Base-by-base conservation (phyloP, 2,329 filamentous ascomycete species). In the Diaporthe citri region DNA sequence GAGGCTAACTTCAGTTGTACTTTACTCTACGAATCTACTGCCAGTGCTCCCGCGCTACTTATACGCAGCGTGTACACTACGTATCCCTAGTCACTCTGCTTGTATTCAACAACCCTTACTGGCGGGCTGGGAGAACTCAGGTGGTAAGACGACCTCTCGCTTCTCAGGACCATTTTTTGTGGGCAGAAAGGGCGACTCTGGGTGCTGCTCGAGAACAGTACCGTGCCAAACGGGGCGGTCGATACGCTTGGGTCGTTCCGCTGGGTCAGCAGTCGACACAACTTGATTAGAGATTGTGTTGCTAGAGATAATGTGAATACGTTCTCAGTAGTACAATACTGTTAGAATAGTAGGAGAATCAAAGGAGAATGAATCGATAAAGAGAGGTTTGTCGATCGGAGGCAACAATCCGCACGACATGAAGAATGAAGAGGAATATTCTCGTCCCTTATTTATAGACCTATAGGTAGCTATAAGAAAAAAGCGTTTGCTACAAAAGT, bases 211-310 rank as follows among this genome's bases (percentile, higher is more conserved):
- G 31, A 57, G 55, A 5, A 57, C 55, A 13, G 55, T 57, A 12
- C 55, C 55, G 55, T 57, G 55, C 55, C 55, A 57, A 13, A 57
- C 55, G 31, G 55, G 55, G 55, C 55, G 55, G 28, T 57, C 55
- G 55, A 57, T 57, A 36, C 31, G 55, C 17, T 57, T 57, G 31
- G 55, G 55, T 13, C 55, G 55, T 57, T 31, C 55, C 22, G 55
- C 55, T 57, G 55, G 55, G 34, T 57, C 55, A 57, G 55, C 55
- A 36, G 55, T 57, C 20, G 55, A 57, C 12, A 57, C 12, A 12
- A 57, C 55, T 36, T 36, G 55, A 9, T 34, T 57, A 9, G 55
- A 36, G 31, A 57, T 57, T 34, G 31, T 34, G 17, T 57, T 36
- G 55, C 12, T 28, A 34, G 22, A 57, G 55, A 34, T 4, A n/a